Conservation (phyloP, 352 stramenopile species). For the Thraustochytrium sp. region DNA sequence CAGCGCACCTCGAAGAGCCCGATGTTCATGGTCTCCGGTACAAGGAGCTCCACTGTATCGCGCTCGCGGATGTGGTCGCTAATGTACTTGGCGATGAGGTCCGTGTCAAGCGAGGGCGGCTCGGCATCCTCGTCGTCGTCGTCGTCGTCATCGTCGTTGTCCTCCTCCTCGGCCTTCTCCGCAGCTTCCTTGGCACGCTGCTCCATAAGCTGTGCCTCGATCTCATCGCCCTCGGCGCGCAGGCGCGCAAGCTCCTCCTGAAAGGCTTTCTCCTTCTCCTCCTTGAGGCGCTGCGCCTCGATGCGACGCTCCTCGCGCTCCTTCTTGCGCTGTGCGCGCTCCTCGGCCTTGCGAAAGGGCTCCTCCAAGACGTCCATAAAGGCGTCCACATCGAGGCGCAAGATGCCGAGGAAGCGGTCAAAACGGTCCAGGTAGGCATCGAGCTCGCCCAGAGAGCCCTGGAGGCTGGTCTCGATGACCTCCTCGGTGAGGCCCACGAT, state of each 20-base stretch:
- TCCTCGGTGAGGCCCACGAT: slow-evolving; percentile 66
- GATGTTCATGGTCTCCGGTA: slow-evolving; percentile 12
- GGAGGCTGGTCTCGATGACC: slow-evolving; percentile 48
- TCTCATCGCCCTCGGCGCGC: background rate
- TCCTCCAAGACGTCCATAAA: slow-evolving; percentile 19
- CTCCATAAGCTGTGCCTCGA: background rate
- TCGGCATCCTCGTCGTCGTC: slow-evolving; percentile 26
- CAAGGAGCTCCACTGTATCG: background rate
- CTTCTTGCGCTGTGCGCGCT: background rate
- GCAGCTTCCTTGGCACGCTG: background rate
- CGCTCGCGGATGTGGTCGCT: slow-evolving; percentile 64
- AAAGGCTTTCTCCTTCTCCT: slow-evolving; percentile 20
- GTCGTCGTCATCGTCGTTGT: slow-evolving; percentile 24
- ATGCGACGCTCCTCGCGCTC: background rate
- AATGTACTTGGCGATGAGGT: slow-evolving; percentile 66
- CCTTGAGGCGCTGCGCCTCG: background rate
- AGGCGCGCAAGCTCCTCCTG: slow-evolving; percentile 4
- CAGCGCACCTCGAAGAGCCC: slow-evolving; percentile 42
- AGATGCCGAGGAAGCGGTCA: slow-evolving; percentile 69
- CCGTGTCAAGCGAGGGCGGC: slow-evolving; percentile 43
- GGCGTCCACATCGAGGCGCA: slow-evolving; percentile 76
- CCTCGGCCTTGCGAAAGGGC: background rate
- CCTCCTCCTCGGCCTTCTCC: background rate
- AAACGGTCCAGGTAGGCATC: slow-evolving; percentile 71
- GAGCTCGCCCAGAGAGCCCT: slow-evolving; percentile 49